Evolutionary conservation across 2,329 filamentous ascomycete genomes (phyloP), one percentile per base, ranked within the genome.

Genomic region (Microsporum canis): DNA sequence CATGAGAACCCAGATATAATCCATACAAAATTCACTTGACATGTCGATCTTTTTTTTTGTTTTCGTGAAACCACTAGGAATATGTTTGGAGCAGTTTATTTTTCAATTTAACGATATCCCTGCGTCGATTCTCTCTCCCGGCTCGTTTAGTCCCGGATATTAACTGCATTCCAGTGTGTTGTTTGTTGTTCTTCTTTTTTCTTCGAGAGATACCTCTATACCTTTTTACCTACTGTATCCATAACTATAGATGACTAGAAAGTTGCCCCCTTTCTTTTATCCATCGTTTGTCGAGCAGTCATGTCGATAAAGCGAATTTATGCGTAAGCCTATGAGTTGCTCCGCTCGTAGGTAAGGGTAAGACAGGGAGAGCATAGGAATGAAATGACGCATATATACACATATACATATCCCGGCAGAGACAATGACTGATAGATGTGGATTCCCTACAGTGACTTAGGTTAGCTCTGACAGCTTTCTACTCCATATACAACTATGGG

Each of bases 1-100:
- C 94, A 99, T 74, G 94, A 99, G 82, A 96, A 99, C 73, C 94
- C 94, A 17, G 92, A 99, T 72, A 94, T 99, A 70, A 97, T 99
- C 72, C 92, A 97, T 77, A 94, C 90, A 71, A 97, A 96, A 77
- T 96, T 97, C 76, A 91, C 90, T 70, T 96, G 81, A 74, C 23
- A 47, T 57, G 51, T 31, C 14, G 51, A 55, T 55, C 51, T 14
- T 53, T 5, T 34, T 34, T 38, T 17, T 34, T 55, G 51, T 55
- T 55, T 55, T 55, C 51, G 51, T 55, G 51, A 55, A 55, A 38
- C 51, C 14, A 31, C 45, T 51, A 17, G 51, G 51, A 36, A 55
- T 36, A 34, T 31, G 27, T 55, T 55, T 55, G 51, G 51, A 55
- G 51, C 51, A 55, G 51, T 55, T 55, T 55, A 55, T 55, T 53